phyloP scores from a whole-genome alignment of 2,329 filamentous ascomycete genomes.

The Purpureocillium lavendulum region DNA sequence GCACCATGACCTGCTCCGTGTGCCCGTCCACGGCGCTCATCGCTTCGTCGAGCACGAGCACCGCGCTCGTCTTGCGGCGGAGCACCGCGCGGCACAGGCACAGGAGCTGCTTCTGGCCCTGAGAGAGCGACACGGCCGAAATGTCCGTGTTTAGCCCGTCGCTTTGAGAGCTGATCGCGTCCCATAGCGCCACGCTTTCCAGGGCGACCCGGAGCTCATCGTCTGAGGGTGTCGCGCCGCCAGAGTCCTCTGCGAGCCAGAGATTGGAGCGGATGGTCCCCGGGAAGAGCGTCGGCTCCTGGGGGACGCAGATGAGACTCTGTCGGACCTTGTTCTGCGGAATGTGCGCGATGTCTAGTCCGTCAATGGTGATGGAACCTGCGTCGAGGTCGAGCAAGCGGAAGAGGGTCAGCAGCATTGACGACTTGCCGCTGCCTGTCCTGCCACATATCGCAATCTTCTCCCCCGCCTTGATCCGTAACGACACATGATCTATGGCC shows the following conservation, averaged over 20 bases:
- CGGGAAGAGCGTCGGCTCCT: slow-evolving; percentile 40
- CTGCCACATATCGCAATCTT: slow-evolving; percentile 24
- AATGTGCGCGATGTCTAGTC: slow-evolving; percentile 24
- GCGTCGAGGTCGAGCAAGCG: slow-evolving; percentile 26
- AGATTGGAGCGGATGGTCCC: slow-evolving; percentile 21
- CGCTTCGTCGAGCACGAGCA: slow-evolving; percentile 30
- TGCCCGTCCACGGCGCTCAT: slow-evolving; percentile 24
- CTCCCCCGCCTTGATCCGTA: slow-evolving; percentile 17
- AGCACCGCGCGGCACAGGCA: slow-evolving; percentile 18
- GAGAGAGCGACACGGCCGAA: slow-evolving; percentile 8
- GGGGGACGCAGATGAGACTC: slow-evolving; percentile 38
- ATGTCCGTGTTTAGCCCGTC: slow-evolving; percentile 11
- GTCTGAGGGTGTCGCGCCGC: slow-evolving; percentile 1
- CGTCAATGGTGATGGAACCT: slow-evolving; percentile 30
- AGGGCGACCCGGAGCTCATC: slow-evolving; percentile 8
- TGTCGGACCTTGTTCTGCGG: slow-evolving; percentile 30
- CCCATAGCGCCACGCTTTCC: slow-evolving; percentile 10
- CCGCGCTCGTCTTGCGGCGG: slow-evolving; percentile 11
- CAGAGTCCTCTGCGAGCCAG: neutral
- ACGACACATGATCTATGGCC: slow-evolving; percentile 13
- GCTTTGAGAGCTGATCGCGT: slow-evolving; percentile 1
- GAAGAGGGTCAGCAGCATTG: slow-evolving; percentile 26
- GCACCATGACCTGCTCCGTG: slow-evolving; percentile 28
- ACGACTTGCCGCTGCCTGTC: slow-evolving; percentile 31
- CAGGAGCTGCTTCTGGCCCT: slow-evolving; percentile 14